Percentiles rank a stretch among this genome's conserved stretches.
Evolutionary conservation across 2,329 filamentous ascomycete species (phyloP).

Genomic region (Ambrosiella beaveri): DNA sequence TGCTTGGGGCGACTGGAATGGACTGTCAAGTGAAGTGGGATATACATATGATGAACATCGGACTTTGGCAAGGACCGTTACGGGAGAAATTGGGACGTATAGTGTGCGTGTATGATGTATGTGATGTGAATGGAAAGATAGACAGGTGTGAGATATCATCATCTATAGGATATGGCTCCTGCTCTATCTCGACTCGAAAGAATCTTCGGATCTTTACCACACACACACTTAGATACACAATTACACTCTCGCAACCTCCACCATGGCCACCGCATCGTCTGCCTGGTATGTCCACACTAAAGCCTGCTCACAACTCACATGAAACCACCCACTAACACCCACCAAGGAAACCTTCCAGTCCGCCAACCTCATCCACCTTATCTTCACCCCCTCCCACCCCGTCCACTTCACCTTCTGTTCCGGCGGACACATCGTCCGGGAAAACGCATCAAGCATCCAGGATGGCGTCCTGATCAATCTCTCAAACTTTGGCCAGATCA

Average conservation of each 20-base stretch:
- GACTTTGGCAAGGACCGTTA: no score
- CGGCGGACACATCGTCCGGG: conserved; percentile 20
- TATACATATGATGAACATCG: not conserved
- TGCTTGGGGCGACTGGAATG: not conserved
- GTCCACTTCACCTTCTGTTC: conserved; percentile 24
- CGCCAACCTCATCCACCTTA: not conserved
- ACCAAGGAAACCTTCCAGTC: not conserved
- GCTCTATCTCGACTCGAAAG: no score
- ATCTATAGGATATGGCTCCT: no score
- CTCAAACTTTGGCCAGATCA: not conserved
- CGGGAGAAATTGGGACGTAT: no score
- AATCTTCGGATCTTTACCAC: no score
- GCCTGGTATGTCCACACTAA: no score
- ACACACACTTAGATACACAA: no score
- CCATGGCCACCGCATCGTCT: no score
- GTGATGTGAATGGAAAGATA: no score
- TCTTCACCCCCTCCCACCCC: not conserved
- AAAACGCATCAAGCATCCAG: conserved; percentile 16
- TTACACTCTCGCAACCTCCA: no score
- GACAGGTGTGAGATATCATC: no score
- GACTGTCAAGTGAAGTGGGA: not conserved
- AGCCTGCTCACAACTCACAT: not conserved
- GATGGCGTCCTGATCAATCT: not conserved
- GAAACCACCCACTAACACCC: not conserved
- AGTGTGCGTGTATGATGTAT: no score